Conservation (phyloP, 495 filamentous ascomycete species). For the Diplogelasinospora grovesii region DNA sequence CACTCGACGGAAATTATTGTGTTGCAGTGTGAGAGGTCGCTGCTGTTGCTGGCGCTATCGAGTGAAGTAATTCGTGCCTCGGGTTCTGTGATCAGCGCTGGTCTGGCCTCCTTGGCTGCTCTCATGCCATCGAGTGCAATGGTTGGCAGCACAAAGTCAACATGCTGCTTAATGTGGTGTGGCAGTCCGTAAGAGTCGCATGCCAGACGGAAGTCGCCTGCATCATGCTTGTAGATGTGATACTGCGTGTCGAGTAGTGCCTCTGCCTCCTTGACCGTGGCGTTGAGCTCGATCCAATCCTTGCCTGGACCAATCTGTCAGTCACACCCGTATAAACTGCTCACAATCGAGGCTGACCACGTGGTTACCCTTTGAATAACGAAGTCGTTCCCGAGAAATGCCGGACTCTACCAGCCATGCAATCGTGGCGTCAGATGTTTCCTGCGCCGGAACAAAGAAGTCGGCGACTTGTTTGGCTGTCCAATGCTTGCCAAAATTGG, state of each 20-base stretch:
- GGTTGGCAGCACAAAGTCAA: constrained; percentile 25
- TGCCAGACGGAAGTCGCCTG: constrained; percentile 40
- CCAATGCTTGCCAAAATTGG: constrained; percentile 21
- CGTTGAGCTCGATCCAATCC: constrained; percentile 45
- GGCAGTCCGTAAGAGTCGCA: constrained; percentile 34
- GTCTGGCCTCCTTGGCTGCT: too few species aligned
- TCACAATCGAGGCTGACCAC: too few species aligned
- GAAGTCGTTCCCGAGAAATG: too few species aligned
- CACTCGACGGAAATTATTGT: too few species aligned
- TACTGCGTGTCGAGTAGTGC: constrained; percentile 49
- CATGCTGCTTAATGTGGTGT: constrained; percentile 11
- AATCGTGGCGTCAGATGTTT: constrained; percentile 10
- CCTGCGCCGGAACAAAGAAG: constrained; percentile 11
- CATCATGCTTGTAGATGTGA: constrained; percentile 44
- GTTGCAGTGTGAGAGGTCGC: too few species aligned
- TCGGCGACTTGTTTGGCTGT: constrained; percentile 14
- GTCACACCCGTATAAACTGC: too few species aligned
- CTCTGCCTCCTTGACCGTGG: constrained; percentile 45
- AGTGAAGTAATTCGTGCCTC: too few species aligned
- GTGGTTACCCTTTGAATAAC: too few species aligned
- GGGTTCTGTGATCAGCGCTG: too few species aligned
- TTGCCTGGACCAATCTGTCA: too few species aligned
- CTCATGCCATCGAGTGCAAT: constrained; percentile 26
- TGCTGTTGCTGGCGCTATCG: too few species aligned
- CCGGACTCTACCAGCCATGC: too few species aligned